Conservation (phyloP, 768 basidiomycete species). For the Suillus sp. region DNA sequence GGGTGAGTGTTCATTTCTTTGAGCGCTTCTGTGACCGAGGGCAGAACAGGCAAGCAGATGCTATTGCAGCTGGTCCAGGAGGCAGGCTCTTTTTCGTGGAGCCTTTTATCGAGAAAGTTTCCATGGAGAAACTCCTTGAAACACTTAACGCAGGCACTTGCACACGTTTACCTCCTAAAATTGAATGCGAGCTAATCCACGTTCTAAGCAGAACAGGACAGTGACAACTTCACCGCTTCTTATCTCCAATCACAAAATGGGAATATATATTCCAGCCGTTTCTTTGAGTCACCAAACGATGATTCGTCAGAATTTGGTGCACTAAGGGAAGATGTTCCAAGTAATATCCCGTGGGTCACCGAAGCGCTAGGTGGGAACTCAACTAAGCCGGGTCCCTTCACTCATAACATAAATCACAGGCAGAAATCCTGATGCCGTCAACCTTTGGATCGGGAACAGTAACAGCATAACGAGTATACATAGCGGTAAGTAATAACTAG, state of each 20-base stretch:
- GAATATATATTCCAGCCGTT: constrained; percentile 64
- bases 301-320: constrained; percentile 60
- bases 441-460: constrained; percentile 87
- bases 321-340: constrained; percentile 66
- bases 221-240: constrained; percentile 40
- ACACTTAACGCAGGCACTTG: constrained; percentile 40
- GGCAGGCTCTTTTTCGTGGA: constrained; percentile 72
- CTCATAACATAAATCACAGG: constrained; percentile 37
- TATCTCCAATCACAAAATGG: constrained; percentile 95
- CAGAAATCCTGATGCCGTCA: constrained; percentile 81
- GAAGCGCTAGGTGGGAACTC: constrained; percentile 69
- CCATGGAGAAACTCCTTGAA: constrained; percentile 55
- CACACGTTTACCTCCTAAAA: constrained; percentile 3
- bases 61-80: constrained; percentile 56
- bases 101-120: constrained; percentile 69
- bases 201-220: constrained; percentile 6
- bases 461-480: constrained; percentile 84
- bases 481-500: constrained; percentile 54
- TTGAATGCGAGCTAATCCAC: neutral
- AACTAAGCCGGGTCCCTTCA: constrained; percentile 7
- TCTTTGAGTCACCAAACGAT: constrained; percentile 37
- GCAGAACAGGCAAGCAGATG: constrained; percentile 68
- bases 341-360: constrained; percentile 71
- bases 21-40: neutral
- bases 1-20: constrained; percentile 51